A percentile compares a stretch with the other conserved stretches of the same genome.
Evolutionary conservation across 257 asterid species (phyloP).

Genomic region (Forsythia suspensa): DNA sequence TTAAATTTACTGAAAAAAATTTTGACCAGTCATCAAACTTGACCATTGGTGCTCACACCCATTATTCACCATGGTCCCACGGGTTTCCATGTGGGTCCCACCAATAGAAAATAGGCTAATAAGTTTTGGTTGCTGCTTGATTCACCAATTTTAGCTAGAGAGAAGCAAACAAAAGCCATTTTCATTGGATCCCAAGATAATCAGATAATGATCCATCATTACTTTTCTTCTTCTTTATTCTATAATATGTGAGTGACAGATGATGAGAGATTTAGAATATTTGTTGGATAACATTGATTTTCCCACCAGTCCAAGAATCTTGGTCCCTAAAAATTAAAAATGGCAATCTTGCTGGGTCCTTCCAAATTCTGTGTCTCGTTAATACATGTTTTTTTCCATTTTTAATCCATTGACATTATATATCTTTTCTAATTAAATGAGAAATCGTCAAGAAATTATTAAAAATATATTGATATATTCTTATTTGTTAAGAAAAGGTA

Average conservation of each 20-base stretch:
- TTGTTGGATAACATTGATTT: slow-evolving; percentile 52
- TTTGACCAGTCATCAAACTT: slow-evolving; percentile 65
- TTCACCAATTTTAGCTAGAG: slow-evolving; percentile 4
- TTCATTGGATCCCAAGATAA: slow-evolving; percentile 62
- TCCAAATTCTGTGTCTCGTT: too few species aligned
- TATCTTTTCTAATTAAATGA: too few species aligned
- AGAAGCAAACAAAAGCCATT: slow-evolving; percentile 19
- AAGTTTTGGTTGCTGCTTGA: not conserved
- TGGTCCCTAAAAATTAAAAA: slow-evolving; percentile 19
- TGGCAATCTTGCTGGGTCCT: not conserved
- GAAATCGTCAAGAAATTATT: too few species aligned
- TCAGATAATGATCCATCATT: slow-evolving; percentile 58
- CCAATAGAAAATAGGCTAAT: not conserved
- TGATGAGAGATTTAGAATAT: slow-evolving; percentile 50
- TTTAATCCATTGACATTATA: too few species aligned
- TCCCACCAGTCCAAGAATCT: slow-evolving; percentile 48
- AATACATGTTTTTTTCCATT: too few species aligned
- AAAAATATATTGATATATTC: too few species aligned
- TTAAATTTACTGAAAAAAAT: slow-evolving; percentile 31
- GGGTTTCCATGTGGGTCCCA: slow-evolving; percentile 11
- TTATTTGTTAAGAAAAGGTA: too few species aligned
- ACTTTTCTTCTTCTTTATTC: slow-evolving; percentile 21
- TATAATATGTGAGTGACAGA: slow-evolving; percentile 27
- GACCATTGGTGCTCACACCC: slow-evolving; percentile 33
- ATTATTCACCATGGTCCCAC: slow-evolving; percentile 41